These are phyloP conservation scores for Chytriomyces confervae DNA, from an alignment of 192 early-diverging fungal genomes.

Conservation along the genomic window DNA sequence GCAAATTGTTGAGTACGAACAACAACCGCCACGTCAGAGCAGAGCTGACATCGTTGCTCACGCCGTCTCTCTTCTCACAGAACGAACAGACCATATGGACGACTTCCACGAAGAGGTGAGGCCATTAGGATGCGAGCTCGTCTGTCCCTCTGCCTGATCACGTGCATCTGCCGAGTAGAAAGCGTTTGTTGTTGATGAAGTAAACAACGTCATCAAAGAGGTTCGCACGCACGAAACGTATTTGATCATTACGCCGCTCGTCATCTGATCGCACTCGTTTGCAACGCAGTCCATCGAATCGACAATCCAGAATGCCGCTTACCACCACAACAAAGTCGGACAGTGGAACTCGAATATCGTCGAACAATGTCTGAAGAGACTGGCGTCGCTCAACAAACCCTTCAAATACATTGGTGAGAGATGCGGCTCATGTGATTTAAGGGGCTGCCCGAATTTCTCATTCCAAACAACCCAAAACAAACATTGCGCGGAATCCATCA, in stretches of 20 bases:
- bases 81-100: constrained; percentile 3
- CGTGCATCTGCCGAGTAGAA: constrained; percentile 42
- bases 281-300: constrained; percentile 63
- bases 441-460: background rate
- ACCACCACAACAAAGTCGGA: constrained; percentile 75
- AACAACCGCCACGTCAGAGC: too few relatives aligned
- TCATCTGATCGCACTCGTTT: background rate
- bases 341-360: constrained; percentile 79
- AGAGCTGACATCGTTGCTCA: too few relatives aligned
- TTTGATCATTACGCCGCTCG: background rate
- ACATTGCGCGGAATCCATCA: background rate
- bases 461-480: background rate
- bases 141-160: background rate
- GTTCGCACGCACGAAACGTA: constrained; percentile 12
- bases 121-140: too few relatives aligned
- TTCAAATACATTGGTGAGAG: constrained; percentile 80
- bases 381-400: constrained; percentile 71
- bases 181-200: constrained; percentile 69
- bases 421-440: background rate
- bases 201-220: constrained; percentile 70
- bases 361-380: constrained; percentile 67
- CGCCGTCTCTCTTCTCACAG: too few relatives aligned
- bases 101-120: constrained; percentile 34
- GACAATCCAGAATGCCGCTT: constrained; percentile 70
- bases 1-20: too few relatives aligned